Base-by-base conservation (phyloP, 2,329 filamentous ascomycete species). In the Fonsecaea pugnacius region DNA sequence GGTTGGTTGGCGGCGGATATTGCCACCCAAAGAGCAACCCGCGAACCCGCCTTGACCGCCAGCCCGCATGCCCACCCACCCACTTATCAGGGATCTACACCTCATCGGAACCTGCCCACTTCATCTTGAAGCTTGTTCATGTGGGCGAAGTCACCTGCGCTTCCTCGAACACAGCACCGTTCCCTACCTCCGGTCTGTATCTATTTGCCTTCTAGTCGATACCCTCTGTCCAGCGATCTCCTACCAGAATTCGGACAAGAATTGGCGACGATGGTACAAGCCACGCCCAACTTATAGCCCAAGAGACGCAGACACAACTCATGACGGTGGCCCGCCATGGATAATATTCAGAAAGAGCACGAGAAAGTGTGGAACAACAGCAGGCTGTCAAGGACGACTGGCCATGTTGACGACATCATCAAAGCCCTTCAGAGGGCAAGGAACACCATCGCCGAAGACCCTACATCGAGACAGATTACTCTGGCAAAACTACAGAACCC, bases 401-500 rank as follows among this genome's bases (percentile, higher is more conserved):
- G 87, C 36, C 89, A 96, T 83, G 90, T 96, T 18, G 92, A 98
- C 75, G 85, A 86, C 65, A 89, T 93, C 43, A 92, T 99, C 70
- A 86, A 92, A 67, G 78, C 91, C 63, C 86, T 99, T 32, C 85
- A 87, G 68, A 83, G 83, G 54, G 91, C 93, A 43, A 85, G 92
- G 62, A 87, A 91, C 67, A 83, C 86, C 69, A 89, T 97, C 65
- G 88, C 88, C 68, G 80, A 84, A 85, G 89, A 92, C 72, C 87
- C 90, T 27, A 86, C 88, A 68, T 86, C 85, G 43, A 88, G 91
- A 16, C 86, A 88, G 48, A 82, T 93, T 65, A 89, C 88, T 30
- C 85, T 98, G 71, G 90, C 91, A 33, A 93, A 90, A 74, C 85
- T 97, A 18, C 92, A 97, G 75, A 93, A 90, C 68, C 91, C 93